Percentiles rank a stretch among this genome's conserved stretches.
phyloP scores from a whole-genome alignment of 208 protist species.

The Balamuthia mandrillaris region DNA sequence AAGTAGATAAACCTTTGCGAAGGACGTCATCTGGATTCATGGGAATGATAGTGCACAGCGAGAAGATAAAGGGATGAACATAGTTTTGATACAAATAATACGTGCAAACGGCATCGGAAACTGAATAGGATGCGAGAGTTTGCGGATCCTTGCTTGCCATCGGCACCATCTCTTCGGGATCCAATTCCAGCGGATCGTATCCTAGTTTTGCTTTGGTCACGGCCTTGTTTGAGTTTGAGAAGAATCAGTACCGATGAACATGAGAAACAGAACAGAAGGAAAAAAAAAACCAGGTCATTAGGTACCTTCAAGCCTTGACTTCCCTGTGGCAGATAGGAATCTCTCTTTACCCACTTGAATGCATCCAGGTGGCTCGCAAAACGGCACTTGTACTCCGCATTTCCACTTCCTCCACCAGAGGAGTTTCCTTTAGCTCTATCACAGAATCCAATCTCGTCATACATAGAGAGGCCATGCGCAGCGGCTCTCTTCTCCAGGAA shows the following conservation, averaged over 20 bases:
- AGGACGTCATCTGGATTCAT: slow-evolving; percentile 97
- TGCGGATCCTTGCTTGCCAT: slow-evolving; percentile 71
- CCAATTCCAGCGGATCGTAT: slow-evolving; percentile 98
- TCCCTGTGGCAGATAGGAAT: slow-evolving; percentile 99
- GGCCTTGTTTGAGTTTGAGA: too few species aligned
- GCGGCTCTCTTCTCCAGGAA: slow-evolving; percentile 93
- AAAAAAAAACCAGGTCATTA: too few species aligned
- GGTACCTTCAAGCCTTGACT: slow-evolving; percentile 79
- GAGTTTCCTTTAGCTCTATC: slow-evolving; percentile 49
- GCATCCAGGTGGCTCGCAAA: slow-evolving; percentile 94
- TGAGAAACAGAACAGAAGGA: too few species aligned
- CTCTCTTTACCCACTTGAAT: slow-evolving; percentile 99
- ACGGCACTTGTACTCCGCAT: slow-evolving; percentile 88
- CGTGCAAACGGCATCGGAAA: slow-evolving; percentile 99
- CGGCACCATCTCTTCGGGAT: slow-evolving; percentile 98
- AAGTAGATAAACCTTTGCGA: too few species aligned
- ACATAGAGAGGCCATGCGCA: slow-evolving; percentile 59
- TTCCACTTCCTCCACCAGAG: neutral
- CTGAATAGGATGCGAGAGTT: slow-evolving; percentile 94
- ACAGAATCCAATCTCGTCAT: slow-evolving; percentile 75
- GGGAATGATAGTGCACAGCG: slow-evolving; percentile 99
- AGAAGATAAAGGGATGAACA: slow-evolving; percentile 99
- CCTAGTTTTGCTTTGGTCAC: slow-evolving; percentile 97
- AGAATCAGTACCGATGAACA: too few species aligned
- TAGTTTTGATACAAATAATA: slow-evolving; percentile 99